Evolutionary conservation across 2,329 filamentous ascomycete genomes (phyloP).

Genomic region (Aureobasidium uvarum): DNA sequence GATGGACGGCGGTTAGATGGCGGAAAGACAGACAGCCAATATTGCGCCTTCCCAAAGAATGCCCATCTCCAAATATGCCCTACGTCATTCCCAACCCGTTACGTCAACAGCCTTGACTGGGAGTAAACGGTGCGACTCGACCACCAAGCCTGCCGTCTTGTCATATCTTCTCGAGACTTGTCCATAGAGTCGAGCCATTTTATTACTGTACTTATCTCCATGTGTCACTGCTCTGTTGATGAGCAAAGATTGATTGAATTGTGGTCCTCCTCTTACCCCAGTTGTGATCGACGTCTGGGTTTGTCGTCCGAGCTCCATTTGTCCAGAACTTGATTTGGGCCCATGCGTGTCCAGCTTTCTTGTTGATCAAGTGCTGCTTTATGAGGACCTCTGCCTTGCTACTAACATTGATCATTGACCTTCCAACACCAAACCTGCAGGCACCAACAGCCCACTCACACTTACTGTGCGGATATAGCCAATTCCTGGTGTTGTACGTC

Average conservation of each 20-base stretch:
- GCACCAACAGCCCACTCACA: too few relatives aligned
- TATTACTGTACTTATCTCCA: neutral
- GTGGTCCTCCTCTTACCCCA: neutral
- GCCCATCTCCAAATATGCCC: neutral
- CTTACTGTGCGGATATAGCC: neutral
- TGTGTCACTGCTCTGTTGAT: neutral
- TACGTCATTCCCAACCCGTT: constrained; percentile 12
- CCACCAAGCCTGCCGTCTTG: neutral
- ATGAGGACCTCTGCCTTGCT: neutral
- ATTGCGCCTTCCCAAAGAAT: constrained; percentile 13
- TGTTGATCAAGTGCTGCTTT: neutral
- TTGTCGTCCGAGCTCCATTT: neutral
- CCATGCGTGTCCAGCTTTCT: constrained; percentile 3
- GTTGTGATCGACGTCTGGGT: constrained; percentile 7
- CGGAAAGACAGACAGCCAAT: neutral
- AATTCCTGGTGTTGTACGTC: neutral
- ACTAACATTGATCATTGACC: neutral
- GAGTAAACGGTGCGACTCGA: neutral
- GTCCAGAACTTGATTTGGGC: constrained; percentile 17
- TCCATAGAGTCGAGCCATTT: neutral
- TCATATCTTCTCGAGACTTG: neutral
- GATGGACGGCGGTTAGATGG: constrained; percentile 1
- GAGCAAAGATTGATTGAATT: neutral
- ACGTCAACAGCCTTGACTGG: constrained; percentile 12
- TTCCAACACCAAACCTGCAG: neutral